Evolutionary conservation across 352 stramenopile genomes (phyloP).

Genomic region (Phytophthora citricola): DNA sequence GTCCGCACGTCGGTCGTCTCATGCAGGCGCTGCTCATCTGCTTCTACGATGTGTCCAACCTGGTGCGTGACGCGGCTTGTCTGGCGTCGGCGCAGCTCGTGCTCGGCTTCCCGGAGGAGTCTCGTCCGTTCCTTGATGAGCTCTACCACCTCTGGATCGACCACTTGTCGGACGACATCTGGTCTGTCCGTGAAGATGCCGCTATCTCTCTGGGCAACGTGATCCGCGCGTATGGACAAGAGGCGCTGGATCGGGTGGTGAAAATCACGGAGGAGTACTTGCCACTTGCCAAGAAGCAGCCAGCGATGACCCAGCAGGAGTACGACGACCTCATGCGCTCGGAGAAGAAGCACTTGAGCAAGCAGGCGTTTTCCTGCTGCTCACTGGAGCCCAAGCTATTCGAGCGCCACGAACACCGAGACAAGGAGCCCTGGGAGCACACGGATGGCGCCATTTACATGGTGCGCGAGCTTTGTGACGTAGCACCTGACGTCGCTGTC

Average conservation of each 20-base stretch:
- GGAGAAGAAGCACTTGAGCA: slow-evolving; percentile 91
- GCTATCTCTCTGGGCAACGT: slow-evolving; percentile 94
- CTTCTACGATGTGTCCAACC: slow-evolving; percentile 96
- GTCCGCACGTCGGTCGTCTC: slow-evolving; percentile 69
- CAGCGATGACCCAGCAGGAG: slow-evolving; percentile 92
- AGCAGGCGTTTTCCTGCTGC: slow-evolving; percentile 96
- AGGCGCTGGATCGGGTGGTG: slow-evolving; percentile 82
- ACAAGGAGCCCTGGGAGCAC: slow-evolving; percentile 94
- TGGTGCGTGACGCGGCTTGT: slow-evolving; percentile 96
- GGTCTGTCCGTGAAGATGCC: slow-evolving; percentile 96
- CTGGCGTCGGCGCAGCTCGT: slow-evolving; percentile 87
- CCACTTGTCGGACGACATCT: slow-evolving; percentile 97
- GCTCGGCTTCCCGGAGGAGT: slow-evolving; percentile 89
- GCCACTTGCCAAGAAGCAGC: slow-evolving; percentile 90
- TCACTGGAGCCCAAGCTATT: slow-evolving; percentile 95
- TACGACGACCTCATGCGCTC: slow-evolving; percentile 93
- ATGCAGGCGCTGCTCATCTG: slow-evolving; percentile 93
- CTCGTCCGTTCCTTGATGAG: slow-evolving; percentile 84
- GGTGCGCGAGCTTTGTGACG: slow-evolving; percentile 90
- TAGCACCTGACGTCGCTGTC: slow-evolving; percentile 62
- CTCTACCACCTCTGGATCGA: slow-evolving; percentile 93
- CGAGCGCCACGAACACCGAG: slow-evolving; percentile 84
- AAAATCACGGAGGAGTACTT: slow-evolving; percentile 77
- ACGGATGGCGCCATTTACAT: slow-evolving; percentile 97
- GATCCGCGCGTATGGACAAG: slow-evolving; percentile 91